Evolutionary conservation across 2,329 filamentous ascomycete genomes (phyloP), one percentile per base, ranked within the genome.

Genomic region (Stagonosporopsis cucurbitacearum): DNA sequence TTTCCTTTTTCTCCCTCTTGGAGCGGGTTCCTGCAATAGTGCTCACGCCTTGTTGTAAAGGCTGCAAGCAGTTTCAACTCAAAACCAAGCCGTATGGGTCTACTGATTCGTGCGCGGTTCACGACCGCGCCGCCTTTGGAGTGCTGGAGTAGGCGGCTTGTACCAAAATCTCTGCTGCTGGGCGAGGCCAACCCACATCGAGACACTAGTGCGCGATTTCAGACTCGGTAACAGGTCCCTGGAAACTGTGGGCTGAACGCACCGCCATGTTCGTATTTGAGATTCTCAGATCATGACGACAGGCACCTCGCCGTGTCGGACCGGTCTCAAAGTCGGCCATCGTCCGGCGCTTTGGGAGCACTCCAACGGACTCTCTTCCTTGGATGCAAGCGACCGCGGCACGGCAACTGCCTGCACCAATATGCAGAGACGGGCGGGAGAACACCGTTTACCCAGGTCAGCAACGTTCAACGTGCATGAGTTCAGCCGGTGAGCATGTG

Each of bases 251-350:
- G 58, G 50, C 52, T 55, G 57, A 60, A 57, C 42, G 54, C 59
- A 51, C 33, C 45, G 50, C 52, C 52, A 55, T 22, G 46, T 46
- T 42, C 9, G 44, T 50, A 49, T 48, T 37, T 68, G 61, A 62
- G 57, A 72, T 71, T 48, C 40, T 68, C 62, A 62, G 57, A 72
- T 71, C 67, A 74, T 73, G 69, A 73, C 71, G 71, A 70, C 57
- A 68, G 50, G 46, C 33, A 55, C 35, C 53, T 52, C 56, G 54
- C 63, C 50, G 56, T 54, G 44, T 60, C 58, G 57, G 62, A 61
- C 60, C 60, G 63, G 62, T 62, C 61, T 60, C 45, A 59, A 59
- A 58, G 44, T 62, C 60, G 65, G 66, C 65, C 58, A 19, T 47
- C 50, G 59, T 45, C 54, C 66, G 58, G 53, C 46, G 46, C 46